Evolutionary conservation across 1,284 basidiomycete genomes (phyloP).

Genomic region (Tilletia setariae): DNA sequence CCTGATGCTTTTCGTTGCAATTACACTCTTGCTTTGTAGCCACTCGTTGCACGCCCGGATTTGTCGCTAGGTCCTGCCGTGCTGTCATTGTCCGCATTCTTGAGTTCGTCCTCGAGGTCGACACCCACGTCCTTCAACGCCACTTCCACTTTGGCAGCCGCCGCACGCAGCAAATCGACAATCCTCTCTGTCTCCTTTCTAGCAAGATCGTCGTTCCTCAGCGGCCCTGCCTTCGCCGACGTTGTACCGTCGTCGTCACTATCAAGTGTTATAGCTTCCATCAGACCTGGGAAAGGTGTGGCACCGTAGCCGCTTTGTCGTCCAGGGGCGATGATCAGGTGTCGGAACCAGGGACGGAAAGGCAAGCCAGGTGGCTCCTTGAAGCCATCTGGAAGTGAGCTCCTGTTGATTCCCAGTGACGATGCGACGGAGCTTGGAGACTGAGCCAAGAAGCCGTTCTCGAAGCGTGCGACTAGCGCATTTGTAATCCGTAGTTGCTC

Average conservation of each 20-base stretch:
- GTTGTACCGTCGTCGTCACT: too few relatives aligned
- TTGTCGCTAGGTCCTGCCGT: not conserved
- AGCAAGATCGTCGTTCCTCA: not conserved
- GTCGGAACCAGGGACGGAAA: slow-evolving; percentile 71
- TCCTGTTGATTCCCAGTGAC: not conserved
- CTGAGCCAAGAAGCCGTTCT: slow-evolving; percentile 4
- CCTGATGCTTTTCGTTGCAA: too few relatives aligned
- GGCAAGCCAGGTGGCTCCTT: slow-evolving; percentile 61
- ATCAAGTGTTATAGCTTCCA: slow-evolving; percentile 59
- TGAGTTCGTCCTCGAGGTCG: not conserved
- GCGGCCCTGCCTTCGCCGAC: too few relatives aligned
- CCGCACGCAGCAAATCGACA: not conserved
- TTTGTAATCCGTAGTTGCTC: slow-evolving; percentile 3
- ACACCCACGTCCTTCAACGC: not conserved
- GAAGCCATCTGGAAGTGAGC: not conserved
- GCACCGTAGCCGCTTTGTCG: slow-evolving; percentile 83
- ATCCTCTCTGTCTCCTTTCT: not conserved
- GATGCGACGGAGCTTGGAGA: not conserved
- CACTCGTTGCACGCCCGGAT: not conserved
- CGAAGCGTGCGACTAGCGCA: slow-evolving; percentile 9
- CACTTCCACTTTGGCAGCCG: not conserved
- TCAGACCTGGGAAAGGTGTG: slow-evolving; percentile 76
- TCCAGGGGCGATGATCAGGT: slow-evolving; percentile 83
- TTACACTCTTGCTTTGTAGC: not conserved
- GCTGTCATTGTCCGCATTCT: not conserved